phyloP scores from a whole-genome alignment of 2,329 filamentous ascomycete genomes.

The Arthrobotrys entomopaga region DNA sequence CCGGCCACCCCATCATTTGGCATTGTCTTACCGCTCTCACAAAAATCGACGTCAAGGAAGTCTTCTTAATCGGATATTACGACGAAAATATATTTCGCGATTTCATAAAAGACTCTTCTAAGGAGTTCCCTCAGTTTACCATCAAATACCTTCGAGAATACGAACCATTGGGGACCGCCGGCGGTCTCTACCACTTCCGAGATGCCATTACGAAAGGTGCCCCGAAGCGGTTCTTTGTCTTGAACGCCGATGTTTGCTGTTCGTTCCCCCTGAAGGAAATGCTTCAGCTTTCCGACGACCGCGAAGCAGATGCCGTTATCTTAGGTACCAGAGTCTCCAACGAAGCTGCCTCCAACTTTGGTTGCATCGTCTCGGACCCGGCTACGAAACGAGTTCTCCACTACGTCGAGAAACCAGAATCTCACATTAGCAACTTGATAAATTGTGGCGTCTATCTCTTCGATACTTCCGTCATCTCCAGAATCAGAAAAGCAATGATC shows the following conservation, averaged over 20 bases:
- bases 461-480: constrained; percentile 92
- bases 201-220: constrained; percentile 97
- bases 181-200: constrained; percentile 98
- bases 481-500: constrained; percentile 93
- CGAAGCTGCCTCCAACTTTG: constrained; percentile 93
- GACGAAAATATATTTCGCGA: constrained; percentile 96
- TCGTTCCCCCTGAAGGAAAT: constrained; percentile 96
- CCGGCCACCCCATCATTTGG: constrained; percentile 97
- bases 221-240: constrained; percentile 93
- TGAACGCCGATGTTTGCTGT: constrained; percentile 99
- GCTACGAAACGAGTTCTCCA: constrained; percentile 96
- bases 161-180: constrained; percentile 92
- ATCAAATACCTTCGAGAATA: constrained; percentile 98
- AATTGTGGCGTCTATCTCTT: constrained; percentile 99
- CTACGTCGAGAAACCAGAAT: constrained; percentile 99
- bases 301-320: constrained; percentile 95
- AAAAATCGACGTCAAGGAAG: constrained; percentile 92
- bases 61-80: constrained; percentile 98
- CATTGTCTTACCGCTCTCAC: constrained; percentile 93
- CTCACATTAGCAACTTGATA: constrained; percentile 96
- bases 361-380: constrained; percentile 93
- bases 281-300: constrained; percentile 92
- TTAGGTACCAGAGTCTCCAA: constrained; percentile 90
- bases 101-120: constrained; percentile 91
- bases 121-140: constrained; percentile 84